These are phyloP conservation scores for Kodamaea arcana DNA, from an alignment of 1,139 yeast genomes.

Conservation along the genomic window DNA sequence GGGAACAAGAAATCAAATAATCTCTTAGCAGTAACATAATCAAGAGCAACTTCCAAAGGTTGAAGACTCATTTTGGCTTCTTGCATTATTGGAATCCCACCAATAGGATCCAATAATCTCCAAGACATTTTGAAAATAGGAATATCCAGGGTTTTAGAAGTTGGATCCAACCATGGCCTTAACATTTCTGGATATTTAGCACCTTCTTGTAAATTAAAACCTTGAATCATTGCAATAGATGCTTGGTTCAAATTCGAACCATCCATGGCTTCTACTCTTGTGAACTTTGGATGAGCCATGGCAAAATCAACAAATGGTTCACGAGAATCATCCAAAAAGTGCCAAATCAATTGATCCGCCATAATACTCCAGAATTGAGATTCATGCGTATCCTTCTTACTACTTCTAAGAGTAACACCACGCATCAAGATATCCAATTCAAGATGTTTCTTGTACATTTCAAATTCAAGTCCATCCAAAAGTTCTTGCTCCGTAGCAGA, in stretches of 20 bases:
- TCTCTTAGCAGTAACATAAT: slow-evolving; percentile 59
- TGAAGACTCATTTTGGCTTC: slow-evolving; percentile 49
- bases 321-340: slow-evolving; percentile 55
- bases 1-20: slow-evolving; percentile 68
- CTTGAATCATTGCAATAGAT: slow-evolving; percentile 61
- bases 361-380: slow-evolving; percentile 35
- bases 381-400: slow-evolving; percentile 24
- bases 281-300: slow-evolving; percentile 58
- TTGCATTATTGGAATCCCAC: slow-evolving; percentile 69
- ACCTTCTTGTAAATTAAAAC: slow-evolving; percentile 59
- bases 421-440: slow-evolving; percentile 65
- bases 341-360: slow-evolving; percentile 67
- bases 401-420: slow-evolving; percentile 54
- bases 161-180: slow-evolving; percentile 41
- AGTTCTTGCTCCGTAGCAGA: slow-evolving; percentile 23
- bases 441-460: slow-evolving; percentile 50
- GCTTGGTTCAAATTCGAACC: slow-evolving; percentile 61
- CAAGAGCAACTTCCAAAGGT: slow-evolving; percentile 72
- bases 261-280: slow-evolving; percentile 50
- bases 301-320: slow-evolving; percentile 72
- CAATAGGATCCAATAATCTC: slow-evolving; percentile 76
- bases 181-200: slow-evolving; percentile 70
- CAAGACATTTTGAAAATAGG: slow-evolving; percentile 59
- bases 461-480: slow-evolving; percentile 47
- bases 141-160: slow-evolving; percentile 3